Base-by-base conservation (phyloP, 192 early-diverging fungal species). In the Entomortierella lignicola region DNA sequence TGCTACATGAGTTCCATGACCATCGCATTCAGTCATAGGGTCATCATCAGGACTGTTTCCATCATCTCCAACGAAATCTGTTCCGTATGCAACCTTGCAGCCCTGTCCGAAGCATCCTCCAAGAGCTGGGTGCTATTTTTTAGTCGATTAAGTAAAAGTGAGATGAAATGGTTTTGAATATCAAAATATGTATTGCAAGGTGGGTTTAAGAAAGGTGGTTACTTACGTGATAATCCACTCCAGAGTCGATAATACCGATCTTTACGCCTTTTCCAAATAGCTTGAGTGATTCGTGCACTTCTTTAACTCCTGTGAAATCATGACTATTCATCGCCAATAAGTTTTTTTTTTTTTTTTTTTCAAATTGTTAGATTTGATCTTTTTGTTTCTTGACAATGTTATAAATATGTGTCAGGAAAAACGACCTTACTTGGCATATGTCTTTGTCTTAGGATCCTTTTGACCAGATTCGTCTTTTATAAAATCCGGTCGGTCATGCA, bases 231-330 rank as follows among this genome's bases (percentile, higher is more conserved):
- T 77, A 77, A 47, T 77, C 74, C 39, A 77, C 66, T 23, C 91
- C 91, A 20, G 83, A 87, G 77, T 93, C 91, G 34, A 93, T 63
- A 43, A 93, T 84, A 37, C 89, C 90, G 41, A 93, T 84, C 72
- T 82, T 82, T 34, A 82, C 63, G 4, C 72, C 72, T 23, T 80
- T 80, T 8, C 74, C 63, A 66, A 69, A 73, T 2, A 71, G 69
- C 55, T 73, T 73, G 32, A 84, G 52, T 26, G 71, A 67, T 31
- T 82, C 44, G 30, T 82, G 81, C 6, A 72, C 79, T 15, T 62
- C 51, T 44, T 64, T 63, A 26, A 87, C 77, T 8, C 86, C 86
- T 15, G 84, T 88, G 17, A 66, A 17, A 15, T 80, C 66, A 66
- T 88, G 87, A 29, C 75, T 79, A 44, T 47, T n/a, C n/a, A n/a